These are phyloP conservation scores for Acacia pycnantha DNA, from an alignment of 331 rosid species.

Conservation along the genomic window DNA sequence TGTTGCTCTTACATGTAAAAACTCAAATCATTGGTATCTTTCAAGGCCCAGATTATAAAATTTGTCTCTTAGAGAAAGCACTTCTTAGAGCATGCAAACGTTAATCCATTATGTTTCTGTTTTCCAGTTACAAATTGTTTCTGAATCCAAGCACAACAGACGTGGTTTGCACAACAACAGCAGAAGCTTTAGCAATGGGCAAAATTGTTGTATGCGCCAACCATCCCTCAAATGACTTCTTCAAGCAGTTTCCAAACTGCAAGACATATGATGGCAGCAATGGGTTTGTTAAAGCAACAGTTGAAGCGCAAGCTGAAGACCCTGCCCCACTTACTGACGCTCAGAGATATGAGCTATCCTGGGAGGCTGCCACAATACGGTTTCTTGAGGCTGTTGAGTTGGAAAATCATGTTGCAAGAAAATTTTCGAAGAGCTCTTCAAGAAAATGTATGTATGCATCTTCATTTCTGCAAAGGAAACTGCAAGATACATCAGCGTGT, in stretches of 20 bases:
- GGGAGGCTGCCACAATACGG: constrained; percentile 92
- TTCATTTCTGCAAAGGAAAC: constrained; percentile 34
- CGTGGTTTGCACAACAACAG: constrained; percentile 92
- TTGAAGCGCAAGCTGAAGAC: constrained; percentile 54
- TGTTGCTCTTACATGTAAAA: background rate
- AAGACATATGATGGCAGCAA: constrained; percentile 46
- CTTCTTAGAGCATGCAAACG: constrained; percentile 9
- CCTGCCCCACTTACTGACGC: constrained; percentile 65
- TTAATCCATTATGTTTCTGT: constrained; percentile 21
- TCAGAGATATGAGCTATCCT: constrained; percentile 64
- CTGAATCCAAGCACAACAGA: constrained; percentile 96
- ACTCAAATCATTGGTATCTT: background rate
- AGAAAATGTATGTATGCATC: constrained; percentile 53
- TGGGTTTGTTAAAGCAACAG: constrained; percentile 62
- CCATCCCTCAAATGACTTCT: constrained; percentile 90
- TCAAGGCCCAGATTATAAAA: background rate
- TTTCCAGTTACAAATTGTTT: constrained; percentile 75
- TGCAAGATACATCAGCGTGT: constrained; percentile 67
- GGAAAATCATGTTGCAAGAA: constrained; percentile 36
- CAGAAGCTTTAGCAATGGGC: constrained; percentile 97
- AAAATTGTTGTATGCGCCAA: constrained; percentile 80
- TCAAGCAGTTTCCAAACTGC: constrained; percentile 90
- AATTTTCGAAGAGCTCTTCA: constrained; percentile 35
- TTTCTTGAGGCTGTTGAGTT: constrained; percentile 61
- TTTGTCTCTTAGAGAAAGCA: background rate